Conservation (phyloP, 495 filamentous ascomycete species). For the Neurospora sp. region DNA sequence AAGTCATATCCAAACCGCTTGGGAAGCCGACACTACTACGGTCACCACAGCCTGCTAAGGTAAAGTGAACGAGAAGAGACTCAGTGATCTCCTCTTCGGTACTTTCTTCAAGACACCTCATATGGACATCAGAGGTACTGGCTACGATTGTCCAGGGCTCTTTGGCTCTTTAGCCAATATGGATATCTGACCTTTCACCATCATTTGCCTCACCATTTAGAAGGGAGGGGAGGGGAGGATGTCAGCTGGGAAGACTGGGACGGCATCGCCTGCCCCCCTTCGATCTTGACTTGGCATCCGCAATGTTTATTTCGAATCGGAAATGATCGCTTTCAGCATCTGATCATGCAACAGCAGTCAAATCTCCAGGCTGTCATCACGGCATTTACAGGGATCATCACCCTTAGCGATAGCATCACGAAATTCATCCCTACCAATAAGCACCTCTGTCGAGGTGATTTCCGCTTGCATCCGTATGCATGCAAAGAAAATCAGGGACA, state of each 20-base stretch:
- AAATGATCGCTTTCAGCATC: not conserved
- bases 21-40: not conserved
- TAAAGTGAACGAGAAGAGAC: not conserved
- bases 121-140: not conserved
- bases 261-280: not conserved
- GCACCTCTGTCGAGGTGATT: not conserved
- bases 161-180: not conserved
- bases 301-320: not conserved
- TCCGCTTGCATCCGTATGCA: not conserved
- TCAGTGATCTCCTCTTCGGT: not conserved
- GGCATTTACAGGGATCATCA: not conserved
- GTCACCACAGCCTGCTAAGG: not conserved
- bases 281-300: not conserved
- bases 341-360: not conserved
- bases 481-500: not conserved
- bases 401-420: not conserved
- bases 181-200: not conserved
- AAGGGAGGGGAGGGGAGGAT: not conserved
- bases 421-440: not conserved
- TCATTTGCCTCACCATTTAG: not conserved
- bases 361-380: not conserved
- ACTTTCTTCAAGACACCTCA: not conserved
- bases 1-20: not conserved
- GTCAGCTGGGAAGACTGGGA: not conserved
- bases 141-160: not conserved